phyloP scores from a whole-genome alignment of 2,329 filamentous ascomycete genomes.

The Phaeophleospora eucalypticola region DNA sequence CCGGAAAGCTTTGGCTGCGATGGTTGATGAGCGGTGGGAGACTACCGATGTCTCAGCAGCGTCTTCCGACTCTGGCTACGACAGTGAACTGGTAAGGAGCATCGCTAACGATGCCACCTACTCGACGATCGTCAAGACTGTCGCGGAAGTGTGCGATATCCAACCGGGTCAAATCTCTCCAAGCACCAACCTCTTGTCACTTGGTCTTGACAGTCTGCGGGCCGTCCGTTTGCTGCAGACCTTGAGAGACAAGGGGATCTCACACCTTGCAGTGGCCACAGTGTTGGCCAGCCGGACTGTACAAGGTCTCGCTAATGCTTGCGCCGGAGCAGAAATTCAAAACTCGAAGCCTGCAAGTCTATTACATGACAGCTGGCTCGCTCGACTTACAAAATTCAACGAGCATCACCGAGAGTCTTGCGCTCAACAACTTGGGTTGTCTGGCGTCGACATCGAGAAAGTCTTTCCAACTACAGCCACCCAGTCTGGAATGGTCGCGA shows the following conservation, averaged over 20 bases:
- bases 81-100: slow-evolving; percentile 2
- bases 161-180: slow-evolving; percentile 1
- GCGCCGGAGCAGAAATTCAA: not conserved
- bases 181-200: slow-evolving; percentile 4
- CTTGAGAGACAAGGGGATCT: slow-evolving; percentile 6
- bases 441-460: slow-evolving; percentile 26
- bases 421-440: not conserved
- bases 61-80: slow-evolving; percentile 8
- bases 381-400: slow-evolving; percentile 6
- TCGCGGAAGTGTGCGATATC: slow-evolving; percentile 6
- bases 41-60: not conserved
- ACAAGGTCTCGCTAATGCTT: slow-evolving; percentile 3
- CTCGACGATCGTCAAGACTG: slow-evolving; percentile 1
- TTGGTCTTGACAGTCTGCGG: slow-evolving; percentile 12
- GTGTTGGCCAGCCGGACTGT: slow-evolving; percentile 8
- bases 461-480: slow-evolving; percentile 63
- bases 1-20: slow-evolving; percentile 5
- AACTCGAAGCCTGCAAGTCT: not conserved
- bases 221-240: slow-evolving; percentile 8
- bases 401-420: slow-evolving; percentile 1
- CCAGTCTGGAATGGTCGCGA: slow-evolving; percentile 76
- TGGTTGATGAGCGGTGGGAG: slow-evolving; percentile 4
- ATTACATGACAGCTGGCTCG: not conserved
- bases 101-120: slow-evolving; percentile 4
- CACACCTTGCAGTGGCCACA: slow-evolving; percentile 6